Evolutionary conservation across 495 filamentous ascomycete species (phyloP), one percentile per base, ranked within the genome.

Genomic region (Lasiosphaeria ovina): DNA sequence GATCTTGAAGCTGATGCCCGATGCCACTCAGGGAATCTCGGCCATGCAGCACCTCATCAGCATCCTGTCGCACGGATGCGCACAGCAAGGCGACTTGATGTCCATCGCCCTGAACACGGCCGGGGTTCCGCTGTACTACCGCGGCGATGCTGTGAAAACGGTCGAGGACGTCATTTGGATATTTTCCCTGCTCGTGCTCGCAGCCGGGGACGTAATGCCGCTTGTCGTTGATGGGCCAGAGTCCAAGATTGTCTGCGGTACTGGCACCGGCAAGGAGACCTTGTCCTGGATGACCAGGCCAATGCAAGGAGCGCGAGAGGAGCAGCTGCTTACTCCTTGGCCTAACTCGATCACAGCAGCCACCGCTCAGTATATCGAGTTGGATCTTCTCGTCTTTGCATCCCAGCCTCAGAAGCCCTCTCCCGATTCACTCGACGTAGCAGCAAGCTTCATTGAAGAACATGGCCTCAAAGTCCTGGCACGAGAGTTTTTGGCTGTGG

Each of bases 101-200:
- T 67, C 62, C 1, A 70, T 70, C 9, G 59, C 64, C 3, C 62
- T 70, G 6, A 70, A 70, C 57, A 70, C 68, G 2, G 49, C 60
- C 0, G 55, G 47, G 2, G 63, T 70, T 6, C 65, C 68, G 33
- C 56, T 70, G 7, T 55, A 24, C 32, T 70, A 58, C 40, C 14
- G 7, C 11, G 68, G 65, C 1, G 42, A 67, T 0, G 44, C 44
- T n/a, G 32, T 59, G 3, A 7, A 54, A 9, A 10, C 11, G 16
- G 49, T 42, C 16, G 67, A 66, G 5, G 62, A 70, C 1, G 57
- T 63, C 3, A 57, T 65, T 7, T 66, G 62, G 68, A 57, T 57
- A 14, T 65, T 64, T 16, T 52, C 60, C 1, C 16, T 66, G 12
- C 42, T 70, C 7, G 60, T 61, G 1, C 36, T 70, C 3, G 65